Percentiles rank a stretch among this genome's conserved stretches.
Conservation (phyloP, 2,329 filamentous ascomycete species). For the Xylariaceae sp. region DNA sequence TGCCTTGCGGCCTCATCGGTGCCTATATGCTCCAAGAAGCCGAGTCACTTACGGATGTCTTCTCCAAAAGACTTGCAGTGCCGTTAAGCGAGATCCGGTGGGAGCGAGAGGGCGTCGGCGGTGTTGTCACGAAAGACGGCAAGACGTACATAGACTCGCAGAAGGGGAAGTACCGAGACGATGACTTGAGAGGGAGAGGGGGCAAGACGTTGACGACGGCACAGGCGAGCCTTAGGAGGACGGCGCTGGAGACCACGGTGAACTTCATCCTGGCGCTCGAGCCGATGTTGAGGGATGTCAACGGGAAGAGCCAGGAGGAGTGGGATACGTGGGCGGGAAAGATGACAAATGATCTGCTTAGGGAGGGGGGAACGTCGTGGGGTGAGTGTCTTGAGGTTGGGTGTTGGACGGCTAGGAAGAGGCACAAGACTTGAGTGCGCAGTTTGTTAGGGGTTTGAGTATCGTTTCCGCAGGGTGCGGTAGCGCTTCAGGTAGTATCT, state of each 20-base stretch:
- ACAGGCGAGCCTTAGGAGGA: constrained; percentile 70
- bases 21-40: constrained; percentile 79
- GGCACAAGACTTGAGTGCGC: constrained; percentile 23
- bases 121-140: constrained; percentile 56
- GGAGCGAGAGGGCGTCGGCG: constrained; percentile 73
- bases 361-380: constrained; percentile 72
- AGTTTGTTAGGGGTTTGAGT: constrained; percentile 46
- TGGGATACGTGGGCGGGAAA: constrained; percentile 87
- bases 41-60: constrained; percentile 64
- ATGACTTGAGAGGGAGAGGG: constrained; percentile 21
- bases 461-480: constrained; percentile 77
- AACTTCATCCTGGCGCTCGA: constrained; percentile 84
- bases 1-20: constrained; percentile 74
- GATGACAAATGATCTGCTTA: constrained; percentile 80
- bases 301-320: constrained; percentile 83
- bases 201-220: constrained; percentile 58
- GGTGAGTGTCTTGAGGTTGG: constrained; percentile 85
- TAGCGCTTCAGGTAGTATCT: constrained; percentile 94
- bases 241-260: constrained; percentile 75
- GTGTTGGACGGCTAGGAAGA: constrained; percentile 85
- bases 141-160: constrained; percentile 56
- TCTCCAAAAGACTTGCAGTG: constrained; percentile 76
- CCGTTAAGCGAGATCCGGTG: constrained; percentile 80
- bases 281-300: constrained; percentile 74
- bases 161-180: constrained; percentile 44